Conservation (phyloP, 148 eudicot genomes). For the Beta vulgaris region DNA sequence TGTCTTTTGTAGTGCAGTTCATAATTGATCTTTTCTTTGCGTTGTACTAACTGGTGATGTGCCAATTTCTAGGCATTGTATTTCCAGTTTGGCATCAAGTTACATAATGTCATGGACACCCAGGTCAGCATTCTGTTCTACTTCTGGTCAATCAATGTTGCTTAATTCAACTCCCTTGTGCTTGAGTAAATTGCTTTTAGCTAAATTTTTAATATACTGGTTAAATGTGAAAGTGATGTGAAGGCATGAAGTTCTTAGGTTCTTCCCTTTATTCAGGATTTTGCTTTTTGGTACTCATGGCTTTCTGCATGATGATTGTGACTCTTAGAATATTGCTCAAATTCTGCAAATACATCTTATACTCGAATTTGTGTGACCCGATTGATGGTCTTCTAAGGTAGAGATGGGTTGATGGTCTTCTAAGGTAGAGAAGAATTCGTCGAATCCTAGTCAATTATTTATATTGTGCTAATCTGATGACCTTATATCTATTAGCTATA, state of each 20-base stretch:
- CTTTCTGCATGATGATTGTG: background rate
- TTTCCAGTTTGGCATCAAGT: conserved; percentile 86
- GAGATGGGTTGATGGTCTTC: background rate
- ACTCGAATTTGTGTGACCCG: background rate
- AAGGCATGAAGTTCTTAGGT: background rate
- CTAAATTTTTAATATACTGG: background rate
- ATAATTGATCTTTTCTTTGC: background rate
- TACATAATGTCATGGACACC: conserved; percentile 90
- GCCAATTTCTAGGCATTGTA: conserved; percentile 62
- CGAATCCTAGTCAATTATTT: no score
- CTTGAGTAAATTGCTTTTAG: background rate
- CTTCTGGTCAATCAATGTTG: background rate
- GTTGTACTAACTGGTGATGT: conserved; percentile 2
- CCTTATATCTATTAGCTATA: background rate
- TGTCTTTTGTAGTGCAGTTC: no score
- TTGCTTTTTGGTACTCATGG: background rate
- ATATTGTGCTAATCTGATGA: background rate
- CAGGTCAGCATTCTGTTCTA: conserved; percentile 49
- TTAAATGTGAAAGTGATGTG: background rate
- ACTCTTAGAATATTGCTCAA: background rate
- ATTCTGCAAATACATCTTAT: background rate
- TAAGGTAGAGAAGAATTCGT: background rate
- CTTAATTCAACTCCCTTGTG: background rate
- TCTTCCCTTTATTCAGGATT: no score
- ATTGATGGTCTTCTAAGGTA: background rate